phyloP scores from a whole-genome alignment of 2,329 filamentous ascomycete species.

The Verticillium zaregamsianum region DNA sequence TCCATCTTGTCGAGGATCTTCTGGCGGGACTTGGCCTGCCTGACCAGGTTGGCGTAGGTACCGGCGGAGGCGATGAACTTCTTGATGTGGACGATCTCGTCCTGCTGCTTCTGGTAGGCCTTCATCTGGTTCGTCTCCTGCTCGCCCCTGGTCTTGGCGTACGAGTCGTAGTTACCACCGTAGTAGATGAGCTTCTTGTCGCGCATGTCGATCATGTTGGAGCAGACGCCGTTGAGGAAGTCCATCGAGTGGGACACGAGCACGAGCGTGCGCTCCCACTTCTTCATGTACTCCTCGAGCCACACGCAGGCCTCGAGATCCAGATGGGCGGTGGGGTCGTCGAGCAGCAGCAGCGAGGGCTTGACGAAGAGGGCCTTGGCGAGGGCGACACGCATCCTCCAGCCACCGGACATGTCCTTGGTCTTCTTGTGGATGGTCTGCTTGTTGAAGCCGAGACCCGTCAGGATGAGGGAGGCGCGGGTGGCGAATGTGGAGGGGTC shows the following conservation, averaged over 20 bases:
- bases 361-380: slow-evolving; percentile 98
- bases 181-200: slow-evolving; percentile 88
- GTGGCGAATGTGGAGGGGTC: slow-evolving; percentile 96
- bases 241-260: slow-evolving; percentile 98
- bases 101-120: slow-evolving; percentile 98
- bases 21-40: slow-evolving; percentile 97
- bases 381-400: slow-evolving; percentile 98
- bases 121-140: slow-evolving; percentile 98
- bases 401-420: slow-evolving; percentile 99
- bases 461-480: slow-evolving; percentile 92
- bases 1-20: slow-evolving; percentile 99
- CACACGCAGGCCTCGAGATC: slow-evolving; percentile 99
- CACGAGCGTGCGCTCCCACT: slow-evolving; percentile 96
- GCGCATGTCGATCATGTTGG: slow-evolving; percentile 98
- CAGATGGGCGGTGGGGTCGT: slow-evolving; percentile 98
- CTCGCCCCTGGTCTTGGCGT: slow-evolving; percentile 89
- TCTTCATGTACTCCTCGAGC: slow-evolving; percentile 99
- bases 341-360: slow-evolving; percentile 89
- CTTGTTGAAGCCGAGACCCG: slow-evolving; percentile 99
- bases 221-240: slow-evolving; percentile 98
- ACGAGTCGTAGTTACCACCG: slow-evolving; percentile 99
- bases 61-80: slow-evolving; percentile 99
- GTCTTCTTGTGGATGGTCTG: slow-evolving; percentile 97
- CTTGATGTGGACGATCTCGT: slow-evolving; percentile 99
- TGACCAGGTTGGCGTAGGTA: slow-evolving; percentile 99